Evolutionary conservation across 2,329 filamentous ascomycete genomes (phyloP), one percentile per base, ranked within the genome.

Genomic region (Colletotrichum graminicola): DNA sequence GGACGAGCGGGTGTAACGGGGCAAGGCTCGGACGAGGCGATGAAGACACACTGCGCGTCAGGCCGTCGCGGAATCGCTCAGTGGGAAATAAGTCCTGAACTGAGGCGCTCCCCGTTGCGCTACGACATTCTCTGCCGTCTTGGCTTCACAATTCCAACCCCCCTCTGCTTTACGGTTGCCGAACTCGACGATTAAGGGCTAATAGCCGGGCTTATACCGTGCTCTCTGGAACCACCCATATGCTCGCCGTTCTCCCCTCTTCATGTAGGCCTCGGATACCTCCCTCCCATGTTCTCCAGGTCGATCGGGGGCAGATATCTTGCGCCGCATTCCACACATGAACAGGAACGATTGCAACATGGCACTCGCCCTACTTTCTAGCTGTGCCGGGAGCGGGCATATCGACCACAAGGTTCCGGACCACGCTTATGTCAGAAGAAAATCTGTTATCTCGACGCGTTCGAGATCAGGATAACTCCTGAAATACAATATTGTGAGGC

Each of bases 1-100:
- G 34, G 34, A 49, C 60, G 45, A 62, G 34, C 60, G 60, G 45
- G 6, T 49, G 45, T n/a, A 34, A 34, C 45, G 16, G 57, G 21
- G 23, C 32, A 41, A 41, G 39, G 45, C 34, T 62, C 47, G 34
- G 45, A 62, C 39, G 60, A 5, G 32, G 29, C 60, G 45, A 49
- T 10, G 23, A 49, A 49, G 21, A 7, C 51, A 14, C 29, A 29
- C 57, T 43, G 36, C 43, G 32, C 57, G 43, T 61, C 57, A 49
- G 12, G 29, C 43, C 14, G 34, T 61, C 43, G 43, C 41, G n/a
- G 43, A 10, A 47, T 61, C 10, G 12, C 11, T 47, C 57, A 11
- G 41, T 47, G 41, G n/a, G 8, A 36, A 11, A 21, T 3, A 11
- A 41, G 47, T 21, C 45, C 32, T 23, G 29, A 43, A 34, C 41